These are phyloP conservation scores for Ocimum tenuiflorum DNA, from an alignment of 257 asterid genomes.

Conservation along the genomic window DNA sequence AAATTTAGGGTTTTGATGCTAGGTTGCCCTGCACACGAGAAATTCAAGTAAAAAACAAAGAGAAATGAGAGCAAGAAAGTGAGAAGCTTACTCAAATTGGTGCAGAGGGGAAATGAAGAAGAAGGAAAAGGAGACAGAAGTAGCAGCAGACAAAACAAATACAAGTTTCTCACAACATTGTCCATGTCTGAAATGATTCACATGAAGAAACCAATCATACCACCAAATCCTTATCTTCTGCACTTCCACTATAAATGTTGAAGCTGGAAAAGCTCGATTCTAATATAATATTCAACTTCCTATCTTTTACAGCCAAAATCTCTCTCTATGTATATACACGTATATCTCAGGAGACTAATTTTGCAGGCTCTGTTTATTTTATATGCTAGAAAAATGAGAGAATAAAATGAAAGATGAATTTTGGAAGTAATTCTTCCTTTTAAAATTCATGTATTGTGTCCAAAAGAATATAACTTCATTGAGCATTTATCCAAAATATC, in stretches of 20 bases:
- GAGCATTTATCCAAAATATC: slow-evolving; percentile 30
- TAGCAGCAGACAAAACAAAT: slow-evolving; percentile 29
- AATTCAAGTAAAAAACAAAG: slow-evolving; percentile 3
- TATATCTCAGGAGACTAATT: no score
- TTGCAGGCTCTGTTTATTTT: no score
- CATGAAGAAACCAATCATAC: slow-evolving; percentile 11
- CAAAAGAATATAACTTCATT: no score
- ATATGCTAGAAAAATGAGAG: no score
- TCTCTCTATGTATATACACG: no score
- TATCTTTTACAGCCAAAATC: no score
- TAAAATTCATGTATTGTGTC: no score
- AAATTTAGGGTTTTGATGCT: slow-evolving; percentile 32
- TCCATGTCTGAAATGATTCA: slow-evolving; percentile 46
- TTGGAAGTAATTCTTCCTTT: no score
- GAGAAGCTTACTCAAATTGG: slow-evolving; percentile 61
- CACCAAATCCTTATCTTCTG: slow-evolving; percentile 23
- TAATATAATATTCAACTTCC: slow-evolving; percentile 21
- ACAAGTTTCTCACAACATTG: slow-evolving; percentile 14
- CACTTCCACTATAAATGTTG: slow-evolving; percentile 13
- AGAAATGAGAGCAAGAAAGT: background rate
- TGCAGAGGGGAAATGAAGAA: slow-evolving; percentile 64
- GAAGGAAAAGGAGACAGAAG: slow-evolving; percentile 36
- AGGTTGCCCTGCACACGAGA: slow-evolving; percentile 62
- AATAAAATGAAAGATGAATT: slow-evolving; percentile 32
- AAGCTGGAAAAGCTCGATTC: background rate